Percentiles rank a stretch among this genome's conserved stretches.
Evolutionary conservation across 805 yeast species (phyloP).

Genomic region (Candida xiaguanensis): DNA sequence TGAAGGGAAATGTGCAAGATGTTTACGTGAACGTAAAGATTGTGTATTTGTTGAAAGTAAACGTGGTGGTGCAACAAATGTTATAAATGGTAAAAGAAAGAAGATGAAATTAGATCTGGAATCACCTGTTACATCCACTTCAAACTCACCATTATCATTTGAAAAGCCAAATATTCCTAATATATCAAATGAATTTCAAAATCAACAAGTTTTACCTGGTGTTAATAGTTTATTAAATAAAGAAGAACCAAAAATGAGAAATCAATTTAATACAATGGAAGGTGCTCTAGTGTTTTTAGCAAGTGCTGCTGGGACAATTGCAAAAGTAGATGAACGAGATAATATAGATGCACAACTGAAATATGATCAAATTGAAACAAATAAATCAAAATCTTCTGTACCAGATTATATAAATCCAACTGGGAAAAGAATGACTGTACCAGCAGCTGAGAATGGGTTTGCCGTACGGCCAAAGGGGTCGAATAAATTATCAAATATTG

Average conservation of each 20-base stretch:
- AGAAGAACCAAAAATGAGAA: conserved; percentile 8
- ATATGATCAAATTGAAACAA: conserved; percentile 44
- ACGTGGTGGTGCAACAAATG: conserved; percentile 25
- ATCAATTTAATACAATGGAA: conserved; percentile 41
- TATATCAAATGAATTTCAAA: neutral
- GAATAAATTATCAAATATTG: conserved; percentile 51
- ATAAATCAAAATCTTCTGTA: conserved; percentile 7
- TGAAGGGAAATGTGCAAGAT: conserved; percentile 81
- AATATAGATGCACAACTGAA: conserved; percentile 50
- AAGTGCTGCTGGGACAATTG: conserved; percentile 74
- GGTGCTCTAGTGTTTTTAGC: conserved; percentile 73
- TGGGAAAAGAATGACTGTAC: conserved; percentile 33
- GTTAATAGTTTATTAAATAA: conserved; percentile 7
- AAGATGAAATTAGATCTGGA: conserved; percentile 35
- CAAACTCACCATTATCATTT: neutral
- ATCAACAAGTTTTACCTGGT: conserved; percentile 6
- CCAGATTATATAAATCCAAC: conserved; percentile 20
- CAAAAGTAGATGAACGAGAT: conserved; percentile 64
- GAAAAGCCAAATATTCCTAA: conserved; percentile 4
- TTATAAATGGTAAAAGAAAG: conserved; percentile 48
- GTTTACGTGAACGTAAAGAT: conserved; percentile 76
- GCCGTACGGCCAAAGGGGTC: conserved; percentile 47
- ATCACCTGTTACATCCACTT: conserved; percentile 1
- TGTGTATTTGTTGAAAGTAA: conserved; percentile 59
- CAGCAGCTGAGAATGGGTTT: conserved; percentile 39